A percentile compares a stretch with the other conserved stretches of the same genome.
phyloP scores from a whole-genome alignment of 768 basidiomycete species.

The Pleurotus citrinopileatus region DNA sequence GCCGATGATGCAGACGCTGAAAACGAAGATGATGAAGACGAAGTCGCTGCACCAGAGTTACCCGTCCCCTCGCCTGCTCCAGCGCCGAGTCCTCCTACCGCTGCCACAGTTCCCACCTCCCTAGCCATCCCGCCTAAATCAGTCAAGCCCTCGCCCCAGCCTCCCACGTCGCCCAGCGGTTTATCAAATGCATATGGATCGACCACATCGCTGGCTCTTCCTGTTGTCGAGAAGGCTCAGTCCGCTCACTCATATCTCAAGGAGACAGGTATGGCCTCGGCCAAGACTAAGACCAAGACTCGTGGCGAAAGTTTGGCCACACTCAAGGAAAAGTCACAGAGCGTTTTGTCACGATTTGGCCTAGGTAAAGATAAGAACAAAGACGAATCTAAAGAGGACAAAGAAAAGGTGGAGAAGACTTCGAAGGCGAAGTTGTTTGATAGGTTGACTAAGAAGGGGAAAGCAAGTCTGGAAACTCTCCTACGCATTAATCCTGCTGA shows the following conservation, averaged over 20 bases:
- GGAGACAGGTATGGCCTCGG: constrained; percentile 38
- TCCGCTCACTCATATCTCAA: constrained; percentile 72
- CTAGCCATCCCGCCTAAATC: constrained; percentile 16
- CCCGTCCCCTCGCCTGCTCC: constrained; percentile 15
- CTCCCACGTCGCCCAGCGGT: constrained; percentile 20
- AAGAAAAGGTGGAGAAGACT: constrained; percentile 36
- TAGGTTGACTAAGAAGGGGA: constrained; percentile 57
- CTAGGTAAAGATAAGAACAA: constrained; percentile 29
- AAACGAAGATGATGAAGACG: constrained; percentile 10
- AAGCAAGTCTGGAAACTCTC: constrained; percentile 60
- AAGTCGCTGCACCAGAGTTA: constrained; percentile 16
- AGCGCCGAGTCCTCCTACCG: constrained; percentile 4
- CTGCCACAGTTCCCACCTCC: constrained; percentile 19
- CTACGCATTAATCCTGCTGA: constrained; percentile 54
- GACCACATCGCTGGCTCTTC: constrained; percentile 33
- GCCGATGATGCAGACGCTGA: constrained; percentile 14
- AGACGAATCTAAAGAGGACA: constrained; percentile 36
- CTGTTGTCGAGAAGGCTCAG: constrained; percentile 54
- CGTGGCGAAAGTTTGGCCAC: constrained; percentile 56
- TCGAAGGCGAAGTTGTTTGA: constrained; percentile 55
- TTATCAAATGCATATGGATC: constrained; percentile 25
- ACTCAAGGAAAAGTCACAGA: constrained; percentile 36
- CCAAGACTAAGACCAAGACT: constrained; percentile 70
- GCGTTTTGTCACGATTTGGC: constrained; percentile 53
- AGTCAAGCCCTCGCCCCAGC: constrained; percentile 21